Conservation (phyloP, 2,329 filamentous ascomycete species). For the Aspergillus ochraceoroseus region DNA sequence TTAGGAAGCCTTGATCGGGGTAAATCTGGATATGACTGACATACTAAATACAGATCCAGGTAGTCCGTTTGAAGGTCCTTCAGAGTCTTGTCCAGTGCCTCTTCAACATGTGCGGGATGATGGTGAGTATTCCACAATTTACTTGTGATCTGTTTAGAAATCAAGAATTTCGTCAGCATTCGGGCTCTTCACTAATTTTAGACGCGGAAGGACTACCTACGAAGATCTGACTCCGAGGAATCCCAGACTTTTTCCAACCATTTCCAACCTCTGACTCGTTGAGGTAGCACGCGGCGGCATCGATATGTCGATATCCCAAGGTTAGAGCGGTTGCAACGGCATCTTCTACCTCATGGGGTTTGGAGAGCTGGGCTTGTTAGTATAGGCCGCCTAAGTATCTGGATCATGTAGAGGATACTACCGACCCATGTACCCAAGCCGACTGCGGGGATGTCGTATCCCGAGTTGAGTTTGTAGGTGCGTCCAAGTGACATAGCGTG, state of each 20-base stretch:
- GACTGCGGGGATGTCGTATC: slow-evolving; percentile 41
- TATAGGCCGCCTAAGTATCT: neutral
- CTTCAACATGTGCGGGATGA: slow-evolving; percentile 47
- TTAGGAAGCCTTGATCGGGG: too few relatives aligned
- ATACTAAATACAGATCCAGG: slow-evolving; percentile 50
- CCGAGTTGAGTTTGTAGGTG: slow-evolving; percentile 42
- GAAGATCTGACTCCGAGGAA: slow-evolving; percentile 32
- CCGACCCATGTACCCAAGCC: slow-evolving; percentile 43
- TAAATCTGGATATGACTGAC: too few relatives aligned
- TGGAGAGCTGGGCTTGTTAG: slow-evolving; percentile 26
- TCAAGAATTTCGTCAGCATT: too few relatives aligned
- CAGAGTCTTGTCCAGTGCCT: slow-evolving; percentile 48
- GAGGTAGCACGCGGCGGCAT: slow-evolving; percentile 44
- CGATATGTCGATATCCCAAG: slow-evolving; percentile 38
- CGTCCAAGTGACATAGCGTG: slow-evolving; percentile 38
- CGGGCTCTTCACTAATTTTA: neutral
- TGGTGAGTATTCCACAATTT: slow-evolving; percentile 58
- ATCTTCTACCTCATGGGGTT: slow-evolving; percentile 45
- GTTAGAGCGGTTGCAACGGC: slow-evolving; percentile 47
- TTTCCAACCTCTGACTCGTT: slow-evolving; percentile 33
- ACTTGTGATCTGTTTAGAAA: slow-evolving; percentile 46
- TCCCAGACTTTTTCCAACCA: slow-evolving; percentile 32
- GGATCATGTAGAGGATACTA: neutral
- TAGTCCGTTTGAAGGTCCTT: slow-evolving; percentile 51
- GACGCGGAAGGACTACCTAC: slow-evolving; percentile 19